Percentiles rank a stretch among this genome's conserved stretches.
These are phyloP conservation scores for Euphorbia celastroides DNA, from an alignment of 441 rosid genomes.

Conservation along the genomic window DNA sequence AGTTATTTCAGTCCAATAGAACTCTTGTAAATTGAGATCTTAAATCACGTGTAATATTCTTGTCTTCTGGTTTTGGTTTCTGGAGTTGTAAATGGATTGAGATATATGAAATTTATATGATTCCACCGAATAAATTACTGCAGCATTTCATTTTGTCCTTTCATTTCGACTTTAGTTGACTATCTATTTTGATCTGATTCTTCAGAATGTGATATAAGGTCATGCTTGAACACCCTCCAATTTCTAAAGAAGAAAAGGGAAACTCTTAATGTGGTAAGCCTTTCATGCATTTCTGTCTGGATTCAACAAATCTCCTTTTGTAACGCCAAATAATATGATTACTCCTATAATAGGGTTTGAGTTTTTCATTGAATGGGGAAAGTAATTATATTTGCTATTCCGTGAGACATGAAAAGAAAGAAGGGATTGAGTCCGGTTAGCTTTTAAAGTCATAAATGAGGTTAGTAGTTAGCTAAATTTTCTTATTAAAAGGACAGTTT, in stretches of 20 bases:
- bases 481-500: background rate
- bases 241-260: slow-evolving; percentile 92
- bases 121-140: background rate
- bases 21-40: slow-evolving; percentile 10
- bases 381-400: background rate
- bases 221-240: slow-evolving; percentile 95
- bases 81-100: background rate
- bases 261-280: slow-evolving; percentile 73
- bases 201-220: slow-evolving; percentile 94
- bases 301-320: background rate
- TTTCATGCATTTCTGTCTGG: slow-evolving; percentile 6
- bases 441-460: background rate
- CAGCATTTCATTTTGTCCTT: background rate
- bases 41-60: background rate
- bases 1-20: background rate
- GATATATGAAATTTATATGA: background rate
- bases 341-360: background rate
- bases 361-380: background rate
- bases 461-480: background rate
- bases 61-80: slow-evolving; percentile 7
- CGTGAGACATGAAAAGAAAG: background rate
- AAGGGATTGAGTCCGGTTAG: background rate
- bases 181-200: slow-evolving; percentile 21
- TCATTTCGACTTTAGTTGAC: background rate
- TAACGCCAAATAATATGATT: background rate